Conservation (phyloP, 805 yeast species). For the Wickerhamiella kurtzmanii region DNA sequence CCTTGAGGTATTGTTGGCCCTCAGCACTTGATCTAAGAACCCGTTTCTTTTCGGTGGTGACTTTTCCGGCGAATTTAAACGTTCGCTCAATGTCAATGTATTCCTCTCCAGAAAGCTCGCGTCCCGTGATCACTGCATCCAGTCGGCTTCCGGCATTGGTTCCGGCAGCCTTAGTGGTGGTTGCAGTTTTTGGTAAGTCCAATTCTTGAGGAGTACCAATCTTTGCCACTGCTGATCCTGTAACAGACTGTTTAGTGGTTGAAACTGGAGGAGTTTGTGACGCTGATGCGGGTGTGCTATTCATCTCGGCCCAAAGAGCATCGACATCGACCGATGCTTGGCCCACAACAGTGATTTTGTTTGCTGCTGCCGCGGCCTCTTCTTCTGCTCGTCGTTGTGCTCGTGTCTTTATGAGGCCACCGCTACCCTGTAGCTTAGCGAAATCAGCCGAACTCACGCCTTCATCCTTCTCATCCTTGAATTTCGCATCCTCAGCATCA, state of each 20-base stretch:
- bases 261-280: conserved; percentile 17
- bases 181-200: too few relatives aligned
- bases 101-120: conserved; percentile 29
- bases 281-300: conserved; percentile 24
- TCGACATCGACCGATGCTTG: conserved; percentile 33
- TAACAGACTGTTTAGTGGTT: background rate
- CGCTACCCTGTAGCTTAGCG: conserved; percentile 41
- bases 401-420: conserved; percentile 62
- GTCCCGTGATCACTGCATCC: background rate
- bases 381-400: conserved; percentile 35
- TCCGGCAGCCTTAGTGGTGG: background rate
- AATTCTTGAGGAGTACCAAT: too few relatives aligned
- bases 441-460: conserved; percentile 33
- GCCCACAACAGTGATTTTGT: conserved; percentile 14
- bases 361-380: conserved; percentile 21
- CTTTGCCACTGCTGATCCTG: too few relatives aligned
- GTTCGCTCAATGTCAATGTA: conserved; percentile 59
- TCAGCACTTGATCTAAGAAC: conserved; percentile 73
- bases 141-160: too few relatives aligned
- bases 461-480: conserved; percentile 27
- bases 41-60: conserved; percentile 59
- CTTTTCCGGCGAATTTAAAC: conserved; percentile 83
- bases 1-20: conserved; percentile 65
- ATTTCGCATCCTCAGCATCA: conserved; percentile 19
- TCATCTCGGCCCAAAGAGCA: conserved; percentile 43